Conservation (phyloP, 148 eudicot genomes). For the Euryodendron excelsum region DNA sequence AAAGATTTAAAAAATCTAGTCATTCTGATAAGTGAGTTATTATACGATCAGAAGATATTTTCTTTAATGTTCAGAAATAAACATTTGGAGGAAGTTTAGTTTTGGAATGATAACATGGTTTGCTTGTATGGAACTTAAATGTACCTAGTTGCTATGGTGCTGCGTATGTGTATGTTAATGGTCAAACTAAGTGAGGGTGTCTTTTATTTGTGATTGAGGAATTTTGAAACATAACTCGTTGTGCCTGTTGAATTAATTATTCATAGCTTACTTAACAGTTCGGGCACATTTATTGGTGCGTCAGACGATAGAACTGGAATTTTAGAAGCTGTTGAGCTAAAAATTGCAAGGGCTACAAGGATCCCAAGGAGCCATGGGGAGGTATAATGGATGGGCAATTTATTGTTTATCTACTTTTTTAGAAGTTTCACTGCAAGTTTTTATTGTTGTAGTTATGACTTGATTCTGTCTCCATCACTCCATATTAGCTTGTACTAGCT, state of each 20-base stretch:
- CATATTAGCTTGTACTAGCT: background rate
- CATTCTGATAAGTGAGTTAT: background rate
- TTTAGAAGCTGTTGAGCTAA: conserved; percentile 54
- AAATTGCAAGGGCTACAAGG: conserved; percentile 70
- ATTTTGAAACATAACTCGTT: background rate
- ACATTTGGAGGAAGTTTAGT: background rate
- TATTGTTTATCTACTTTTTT: background rate
- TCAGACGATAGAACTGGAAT: conserved; percentile 57
- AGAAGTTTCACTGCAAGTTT: background rate
- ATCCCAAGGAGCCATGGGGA: conserved; percentile 64
- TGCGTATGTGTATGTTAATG: background rate
- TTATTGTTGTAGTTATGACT: background rate
- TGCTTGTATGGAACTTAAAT: background rate
- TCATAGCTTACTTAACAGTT: conserved; percentile 32
- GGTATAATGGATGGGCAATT: conserved; percentile 32
- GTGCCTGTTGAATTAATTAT: background rate
- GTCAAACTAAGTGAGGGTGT: background rate
- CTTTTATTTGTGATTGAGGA: background rate
- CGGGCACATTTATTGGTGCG: conserved; percentile 66
- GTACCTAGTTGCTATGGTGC: background rate
- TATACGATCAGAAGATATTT: no score
- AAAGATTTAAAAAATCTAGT: background rate
- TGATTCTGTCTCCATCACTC: background rate
- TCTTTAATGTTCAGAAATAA: no score
- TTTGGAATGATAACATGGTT: background rate